Conservation (phyloP, 352 stramenopile genomes). For the Elongisporangium anandrum region DNA sequence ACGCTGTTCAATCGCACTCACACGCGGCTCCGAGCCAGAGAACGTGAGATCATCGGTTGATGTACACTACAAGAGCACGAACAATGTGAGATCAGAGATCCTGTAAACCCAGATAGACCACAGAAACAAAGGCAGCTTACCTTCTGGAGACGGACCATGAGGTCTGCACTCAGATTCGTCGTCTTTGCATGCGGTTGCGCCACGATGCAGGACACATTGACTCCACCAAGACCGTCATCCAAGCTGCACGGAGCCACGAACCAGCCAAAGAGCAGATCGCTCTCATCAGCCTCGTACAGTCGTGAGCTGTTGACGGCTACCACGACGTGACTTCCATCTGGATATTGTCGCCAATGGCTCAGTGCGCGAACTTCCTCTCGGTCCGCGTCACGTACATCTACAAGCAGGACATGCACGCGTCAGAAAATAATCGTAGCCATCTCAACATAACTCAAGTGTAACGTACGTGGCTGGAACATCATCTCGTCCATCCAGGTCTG, state of each 20-base stretch:
- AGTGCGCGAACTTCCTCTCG: slow-evolving; percentile 22
- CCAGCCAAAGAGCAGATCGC: slow-evolving; percentile 52
- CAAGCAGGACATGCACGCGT: background rate
- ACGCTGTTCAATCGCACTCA: background rate
- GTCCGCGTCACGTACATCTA: slow-evolving; percentile 8
- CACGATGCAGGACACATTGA: slow-evolving; percentile 60
- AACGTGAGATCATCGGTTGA: background rate
- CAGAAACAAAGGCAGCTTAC: background rate
- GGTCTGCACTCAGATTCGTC: slow-evolving; percentile 42
- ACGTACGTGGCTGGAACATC: slow-evolving; percentile 25
- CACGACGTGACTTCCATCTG: slow-evolving; percentile 49
- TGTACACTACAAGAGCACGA: background rate
- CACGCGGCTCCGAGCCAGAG: background rate
- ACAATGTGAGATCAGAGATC: background rate
- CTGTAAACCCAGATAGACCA: background rate
- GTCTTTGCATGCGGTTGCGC: slow-evolving; percentile 29
- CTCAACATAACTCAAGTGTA: background rate
- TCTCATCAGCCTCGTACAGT: slow-evolving; percentile 17
- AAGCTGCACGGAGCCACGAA: slow-evolving; percentile 38
- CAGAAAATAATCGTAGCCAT: background rate
- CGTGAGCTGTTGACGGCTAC: slow-evolving; percentile 25
- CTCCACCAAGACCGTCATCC: slow-evolving; percentile 19
- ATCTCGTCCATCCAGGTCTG: slow-evolving; percentile 54
- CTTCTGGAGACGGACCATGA: slow-evolving; percentile 40
- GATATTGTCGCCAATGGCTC: slow-evolving; percentile 55